phyloP scores from a whole-genome alignment of 2,329 filamentous ascomycete genomes.

The Alternaria incomplexa region DNA sequence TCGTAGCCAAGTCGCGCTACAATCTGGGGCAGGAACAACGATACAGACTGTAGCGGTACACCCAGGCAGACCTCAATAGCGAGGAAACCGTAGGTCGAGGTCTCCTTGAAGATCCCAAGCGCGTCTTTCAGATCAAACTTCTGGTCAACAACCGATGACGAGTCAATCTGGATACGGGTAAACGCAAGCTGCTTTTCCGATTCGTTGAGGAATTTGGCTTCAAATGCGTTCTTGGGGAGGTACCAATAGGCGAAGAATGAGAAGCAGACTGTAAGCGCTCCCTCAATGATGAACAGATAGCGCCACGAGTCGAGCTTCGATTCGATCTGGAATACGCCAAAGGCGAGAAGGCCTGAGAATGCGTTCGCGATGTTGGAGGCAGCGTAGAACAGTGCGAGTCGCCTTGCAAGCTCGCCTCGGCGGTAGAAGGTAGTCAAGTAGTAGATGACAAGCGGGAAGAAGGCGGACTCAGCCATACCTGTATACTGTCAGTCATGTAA shows the following conservation, averaged over 20 bases:
- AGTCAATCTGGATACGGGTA: conserved; percentile 77
- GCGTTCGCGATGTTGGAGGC: conserved; percentile 75
- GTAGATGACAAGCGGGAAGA: conserved; percentile 73
- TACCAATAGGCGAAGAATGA: conserved; percentile 72
- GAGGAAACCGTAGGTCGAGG: conserved; percentile 61
- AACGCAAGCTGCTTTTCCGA: conserved; percentile 73
- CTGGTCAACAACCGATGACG: conserved; percentile 67
- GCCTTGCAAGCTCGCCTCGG: conserved; percentile 71
- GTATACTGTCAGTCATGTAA: conserved; percentile 8
- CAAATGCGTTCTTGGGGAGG: conserved; percentile 68
- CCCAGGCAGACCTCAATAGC: conserved; percentile 65
- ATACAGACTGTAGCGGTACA: conserved; percentile 63
- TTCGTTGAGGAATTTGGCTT: conserved; percentile 69
- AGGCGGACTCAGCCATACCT: conserved; percentile 68
- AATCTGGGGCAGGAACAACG: conserved; percentile 66
- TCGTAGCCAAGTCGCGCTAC: conserved; percentile 59
- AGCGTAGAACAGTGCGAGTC: conserved; percentile 77
- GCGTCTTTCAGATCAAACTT: conserved; percentile 61
- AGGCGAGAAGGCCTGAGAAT: conserved; percentile 66
- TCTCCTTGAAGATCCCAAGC: conserved; percentile 60
- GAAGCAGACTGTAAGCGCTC: conserved; percentile 63
- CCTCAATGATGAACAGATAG: conserved; percentile 70
- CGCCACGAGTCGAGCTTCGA: conserved; percentile 65
- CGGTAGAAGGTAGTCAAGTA: conserved; percentile 70
- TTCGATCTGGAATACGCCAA: conserved; percentile 65